A percentile compares a stretch with the other conserved stretches of the same genome.
These are phyloP conservation scores for Trametes cinnabarina DNA, from an alignment of 768 basidiomycete genomes.

Conservation along the genomic window DNA sequence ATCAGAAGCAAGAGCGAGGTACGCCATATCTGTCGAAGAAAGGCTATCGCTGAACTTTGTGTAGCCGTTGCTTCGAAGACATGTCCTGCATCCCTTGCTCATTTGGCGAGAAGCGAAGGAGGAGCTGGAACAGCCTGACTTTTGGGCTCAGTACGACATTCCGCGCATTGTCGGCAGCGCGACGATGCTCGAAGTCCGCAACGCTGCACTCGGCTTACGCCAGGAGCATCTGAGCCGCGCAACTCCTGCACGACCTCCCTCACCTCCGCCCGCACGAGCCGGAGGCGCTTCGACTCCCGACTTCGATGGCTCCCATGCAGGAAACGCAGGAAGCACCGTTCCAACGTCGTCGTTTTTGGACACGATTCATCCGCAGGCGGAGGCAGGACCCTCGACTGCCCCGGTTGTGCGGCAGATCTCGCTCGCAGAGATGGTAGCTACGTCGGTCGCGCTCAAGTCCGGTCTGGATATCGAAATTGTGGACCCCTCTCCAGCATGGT, in stretches of 20 bases:
- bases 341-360: slow-evolving; percentile 10
- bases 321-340: background rate
- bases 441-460: slow-evolving; percentile 71
- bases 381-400: background rate
- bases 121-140: slow-evolving; percentile 61
- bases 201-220: slow-evolving; percentile 50
- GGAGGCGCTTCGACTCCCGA: too few species aligned
- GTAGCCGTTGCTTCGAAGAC: slow-evolving; percentile 66
- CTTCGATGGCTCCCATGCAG: background rate
- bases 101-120: slow-evolving; percentile 61
- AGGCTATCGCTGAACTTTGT: background rate
- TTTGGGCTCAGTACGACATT: slow-evolving; percentile 66
- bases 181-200: slow-evolving; percentile 62
- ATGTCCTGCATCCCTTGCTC: slow-evolving; percentile 71
- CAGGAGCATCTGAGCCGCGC: slow-evolving; percentile 13
- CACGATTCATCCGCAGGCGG: slow-evolving; percentile 3
- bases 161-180: slow-evolving; percentile 66
- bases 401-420: slow-evolving; percentile 39
- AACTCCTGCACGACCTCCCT: background rate
- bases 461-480: slow-evolving; percentile 62
- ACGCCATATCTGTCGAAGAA: slow-evolving; percentile 14
- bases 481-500: slow-evolving; percentile 52
- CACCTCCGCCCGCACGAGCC: background rate
- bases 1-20: slow-evolving; percentile 76
- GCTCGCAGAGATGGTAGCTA: slow-evolving; percentile 72